phyloP scores from a whole-genome alignment of 495 filamentous ascomycete species.

The Paragyromitra xinjiangensis region DNA sequence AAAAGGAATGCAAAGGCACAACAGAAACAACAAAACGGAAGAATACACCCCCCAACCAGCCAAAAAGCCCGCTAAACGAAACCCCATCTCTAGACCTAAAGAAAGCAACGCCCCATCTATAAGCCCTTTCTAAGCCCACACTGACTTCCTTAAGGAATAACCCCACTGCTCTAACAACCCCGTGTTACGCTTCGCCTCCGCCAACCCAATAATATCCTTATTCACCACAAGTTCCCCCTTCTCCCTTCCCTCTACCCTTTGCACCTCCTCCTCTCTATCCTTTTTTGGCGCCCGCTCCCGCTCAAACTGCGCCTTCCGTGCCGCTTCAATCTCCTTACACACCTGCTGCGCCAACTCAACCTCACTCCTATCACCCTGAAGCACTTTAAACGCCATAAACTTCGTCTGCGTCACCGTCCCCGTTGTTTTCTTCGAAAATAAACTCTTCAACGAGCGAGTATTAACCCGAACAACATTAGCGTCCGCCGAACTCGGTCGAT shows the following conservation, averaged over 20 bases:
- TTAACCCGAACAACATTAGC: constrained; percentile 78
- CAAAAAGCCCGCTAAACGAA: background rate
- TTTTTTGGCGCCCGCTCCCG: constrained; percentile 51
- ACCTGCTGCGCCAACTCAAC: constrained; percentile 29
- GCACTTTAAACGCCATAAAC: constrained; percentile 69
- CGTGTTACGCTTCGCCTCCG: constrained; percentile 86
- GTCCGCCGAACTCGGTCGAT: constrained; percentile 67
- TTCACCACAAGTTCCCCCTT: constrained; percentile 66
- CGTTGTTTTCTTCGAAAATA: constrained; percentile 47
- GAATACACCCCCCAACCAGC: background rate
- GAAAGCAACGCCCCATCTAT: background rate
- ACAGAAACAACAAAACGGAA: background rate
- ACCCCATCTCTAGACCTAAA: background rate
- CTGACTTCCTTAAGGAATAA: constrained; percentile 87
- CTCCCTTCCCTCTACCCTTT: background rate
- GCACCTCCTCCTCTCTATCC: constrained; percentile 5
- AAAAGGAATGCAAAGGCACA: background rate
- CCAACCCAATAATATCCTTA: constrained; percentile 79
- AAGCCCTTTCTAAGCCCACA: constrained; percentile 73
- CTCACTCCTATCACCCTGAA: constrained; percentile 29
- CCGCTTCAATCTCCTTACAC: constrained; percentile 63
- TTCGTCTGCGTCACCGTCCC: constrained; percentile 56
- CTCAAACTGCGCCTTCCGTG: constrained; percentile 57
- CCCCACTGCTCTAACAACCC: constrained; percentile 84
- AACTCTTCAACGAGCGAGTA: constrained; percentile 78